A percentile compares a stretch with the other conserved stretches of the same genome.
phyloP scores from a whole-genome alignment of 176 grass and related monocot genomes.

The Rhipidocladum racemiflorum region DNA sequence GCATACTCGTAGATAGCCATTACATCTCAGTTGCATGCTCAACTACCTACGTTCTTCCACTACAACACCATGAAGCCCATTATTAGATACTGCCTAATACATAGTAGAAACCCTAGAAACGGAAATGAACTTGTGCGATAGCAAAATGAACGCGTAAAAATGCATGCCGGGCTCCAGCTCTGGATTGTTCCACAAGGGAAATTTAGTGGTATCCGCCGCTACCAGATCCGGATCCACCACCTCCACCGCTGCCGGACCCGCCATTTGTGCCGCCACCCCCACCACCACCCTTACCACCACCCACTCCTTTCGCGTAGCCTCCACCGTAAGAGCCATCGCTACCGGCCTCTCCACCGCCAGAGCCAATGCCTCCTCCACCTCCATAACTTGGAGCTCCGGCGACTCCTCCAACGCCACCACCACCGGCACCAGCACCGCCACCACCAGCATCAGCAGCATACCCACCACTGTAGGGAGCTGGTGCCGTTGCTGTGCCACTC shows the following conservation, averaged over 20 bases:
- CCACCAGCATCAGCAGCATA: not conserved
- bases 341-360: slow-evolving; percentile 12
- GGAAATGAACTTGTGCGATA: not conserved
- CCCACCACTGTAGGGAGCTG: not conserved
- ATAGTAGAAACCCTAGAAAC: not conserved
- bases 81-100: slow-evolving; percentile 22
- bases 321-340: not conserved
- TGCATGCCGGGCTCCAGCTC: not conserved
- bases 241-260: slow-evolving; percentile 7
- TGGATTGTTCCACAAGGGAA: not conserved
- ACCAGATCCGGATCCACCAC: slow-evolving; percentile 25
- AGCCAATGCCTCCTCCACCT: not conserved
- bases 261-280: slow-evolving; percentile 17
- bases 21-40: slow-evolving; percentile 6
- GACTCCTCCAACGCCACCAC: not conserved
- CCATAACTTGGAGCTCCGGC: slow-evolving; percentile 23
- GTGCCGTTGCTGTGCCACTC: slow-evolving; percentile 6
- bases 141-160: not conserved
- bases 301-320: slow-evolving; percentile 16
- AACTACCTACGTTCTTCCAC: slow-evolving; percentile 2
- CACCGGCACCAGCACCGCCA: not conserved
- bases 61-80: slow-evolving; percentile 13
- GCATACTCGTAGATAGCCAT: slow-evolving; percentile 4
- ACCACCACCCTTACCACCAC: slow-evolving; percentile 24
- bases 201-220: slow-evolving; percentile 13